Conservation (phyloP, 108 stramenopile species). For the Conticribra weissflogii region DNA sequence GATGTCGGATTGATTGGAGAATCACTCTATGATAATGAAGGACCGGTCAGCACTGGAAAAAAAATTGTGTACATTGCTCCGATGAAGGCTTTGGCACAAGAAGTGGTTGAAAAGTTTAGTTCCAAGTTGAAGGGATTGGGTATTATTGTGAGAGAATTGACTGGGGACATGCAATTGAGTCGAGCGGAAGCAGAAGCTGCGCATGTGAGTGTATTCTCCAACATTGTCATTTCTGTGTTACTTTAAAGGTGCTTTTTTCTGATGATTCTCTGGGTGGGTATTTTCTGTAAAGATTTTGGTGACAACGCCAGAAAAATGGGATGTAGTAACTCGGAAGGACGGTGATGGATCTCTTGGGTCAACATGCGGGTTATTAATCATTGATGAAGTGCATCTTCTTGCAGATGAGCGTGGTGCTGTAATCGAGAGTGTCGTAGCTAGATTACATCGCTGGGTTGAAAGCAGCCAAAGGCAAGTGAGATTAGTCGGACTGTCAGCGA, state of each 20-base stretch:
- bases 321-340: slow-evolving; percentile 85
- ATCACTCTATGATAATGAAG: slow-evolving; percentile 30
- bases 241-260: slow-evolving; percentile 58
- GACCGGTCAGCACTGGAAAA: slow-evolving; percentile 57
- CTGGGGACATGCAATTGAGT: slow-evolving; percentile 99
- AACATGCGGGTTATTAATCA: slow-evolving; percentile 94
- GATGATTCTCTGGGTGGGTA: background rate
- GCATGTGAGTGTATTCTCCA: slow-evolving; percentile 93
- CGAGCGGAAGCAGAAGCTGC: slow-evolving; percentile 90
- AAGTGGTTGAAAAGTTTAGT: slow-evolving; percentile 97
- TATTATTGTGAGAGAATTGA: slow-evolving; percentile 93
- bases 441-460: slow-evolving; percentile 95
- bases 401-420: slow-evolving; percentile 99
- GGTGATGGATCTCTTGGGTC: slow-evolving; percentile 90
- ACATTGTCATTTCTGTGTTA: slow-evolving; percentile 94
- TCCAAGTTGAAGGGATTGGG: slow-evolving; percentile 87
- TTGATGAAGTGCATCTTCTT: slow-evolving; percentile 97
- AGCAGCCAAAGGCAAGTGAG: slow-evolving; percentile 89
- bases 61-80: slow-evolving; percentile 98
- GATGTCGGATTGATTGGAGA: slow-evolving; percentile 73
- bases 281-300: slow-evolving; percentile 56
- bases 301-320: slow-evolving; percentile 89
- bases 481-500: slow-evolving; percentile 98
- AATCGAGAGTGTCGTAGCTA: slow-evolving; percentile 97
- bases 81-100: slow-evolving; percentile 99